Evolutionary conservation across 2,329 filamentous ascomycete species (phyloP).

Genomic region (Fusarium bactridioides): DNA sequence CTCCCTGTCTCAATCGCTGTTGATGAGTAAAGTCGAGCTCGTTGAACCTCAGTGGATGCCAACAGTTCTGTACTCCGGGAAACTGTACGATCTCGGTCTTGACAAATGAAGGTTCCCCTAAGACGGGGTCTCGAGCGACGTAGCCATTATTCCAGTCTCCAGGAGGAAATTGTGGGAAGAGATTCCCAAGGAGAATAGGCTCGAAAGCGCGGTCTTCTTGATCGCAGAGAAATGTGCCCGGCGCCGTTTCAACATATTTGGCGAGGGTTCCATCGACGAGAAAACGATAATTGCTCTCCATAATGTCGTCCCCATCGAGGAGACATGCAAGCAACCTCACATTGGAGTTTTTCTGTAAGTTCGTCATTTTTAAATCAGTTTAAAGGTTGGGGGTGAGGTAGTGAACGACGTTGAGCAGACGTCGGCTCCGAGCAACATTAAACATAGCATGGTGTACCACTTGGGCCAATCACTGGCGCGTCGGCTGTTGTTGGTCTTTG

Average conservation of each 20-base stretch:
- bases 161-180: conserved; percentile 39
- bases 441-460: not conserved
- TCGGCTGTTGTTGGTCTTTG: not conserved
- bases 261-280: conserved; percentile 36
- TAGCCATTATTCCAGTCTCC: conserved; percentile 40
- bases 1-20: conserved; percentile 35
- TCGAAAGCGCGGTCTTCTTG: conserved; percentile 41
- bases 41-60: conserved; percentile 37
- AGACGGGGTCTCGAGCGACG: conserved; percentile 26
- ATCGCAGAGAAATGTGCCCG: conserved; percentile 31
- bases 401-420: not conserved
- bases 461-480: not conserved
- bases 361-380: not conserved
- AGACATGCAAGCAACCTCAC: conserved; percentile 40
- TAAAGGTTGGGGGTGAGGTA: not conserved
- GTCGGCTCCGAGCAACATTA: not conserved
- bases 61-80: conserved; percentile 27
- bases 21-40: conserved; percentile 38
- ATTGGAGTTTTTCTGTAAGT: conserved; percentile 1
- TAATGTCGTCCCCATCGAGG: conserved; percentile 32
- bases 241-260: conserved; percentile 39
- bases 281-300: conserved; percentile 43
- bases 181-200: conserved; percentile 36
- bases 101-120: conserved; percentile 26
- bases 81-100: conserved; percentile 31